Evolutionary conservation across 2,329 filamentous ascomycete genomes (phyloP).

Genomic region (Immersiporthe knoxdaviesiana): DNA sequence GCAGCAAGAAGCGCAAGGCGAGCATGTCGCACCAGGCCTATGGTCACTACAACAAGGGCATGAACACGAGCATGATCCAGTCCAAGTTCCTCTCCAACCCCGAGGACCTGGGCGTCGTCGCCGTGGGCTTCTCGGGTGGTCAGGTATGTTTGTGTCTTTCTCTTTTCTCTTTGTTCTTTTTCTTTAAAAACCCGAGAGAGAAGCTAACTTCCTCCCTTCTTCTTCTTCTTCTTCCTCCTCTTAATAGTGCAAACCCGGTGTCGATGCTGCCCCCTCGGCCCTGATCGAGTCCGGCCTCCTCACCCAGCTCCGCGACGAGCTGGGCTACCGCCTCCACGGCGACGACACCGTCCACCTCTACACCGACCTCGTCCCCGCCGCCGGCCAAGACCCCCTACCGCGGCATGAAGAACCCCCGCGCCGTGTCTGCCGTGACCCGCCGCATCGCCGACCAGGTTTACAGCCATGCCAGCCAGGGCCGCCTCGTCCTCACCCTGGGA

Average conservation of each 20-base stretch:
- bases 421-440: constrained; percentile 83
- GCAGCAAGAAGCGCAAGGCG: constrained; percentile 25
- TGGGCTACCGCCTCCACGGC: constrained; percentile 86
- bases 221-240: constrained; percentile 13
- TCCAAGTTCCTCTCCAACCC: constrained; percentile 79
- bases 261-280: constrained; percentile 86
- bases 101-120: constrained; percentile 85
- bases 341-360: constrained; percentile 84
- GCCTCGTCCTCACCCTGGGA: constrained; percentile 89
- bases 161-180: background rate
- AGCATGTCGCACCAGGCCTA: constrained; percentile 27
- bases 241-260: constrained; percentile 81
- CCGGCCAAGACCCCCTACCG: constrained; percentile 72
- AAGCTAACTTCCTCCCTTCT: background rate
- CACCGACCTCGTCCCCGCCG: constrained; percentile 68
- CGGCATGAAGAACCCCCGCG: constrained; percentile 90
- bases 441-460: constrained; percentile 85
- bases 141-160: constrained; percentile 64
- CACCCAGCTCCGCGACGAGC: constrained; percentile 78
- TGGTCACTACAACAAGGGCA: constrained; percentile 35
- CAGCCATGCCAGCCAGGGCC: constrained; percentile 77
- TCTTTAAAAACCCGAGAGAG: background rate
- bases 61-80: constrained; percentile 58
- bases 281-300: constrained; percentile 89
- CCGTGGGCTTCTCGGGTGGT: constrained; percentile 94